phyloP scores from a whole-genome alignment of 2,329 filamentous ascomycete species.

The Arthroderma sp. region DNA sequence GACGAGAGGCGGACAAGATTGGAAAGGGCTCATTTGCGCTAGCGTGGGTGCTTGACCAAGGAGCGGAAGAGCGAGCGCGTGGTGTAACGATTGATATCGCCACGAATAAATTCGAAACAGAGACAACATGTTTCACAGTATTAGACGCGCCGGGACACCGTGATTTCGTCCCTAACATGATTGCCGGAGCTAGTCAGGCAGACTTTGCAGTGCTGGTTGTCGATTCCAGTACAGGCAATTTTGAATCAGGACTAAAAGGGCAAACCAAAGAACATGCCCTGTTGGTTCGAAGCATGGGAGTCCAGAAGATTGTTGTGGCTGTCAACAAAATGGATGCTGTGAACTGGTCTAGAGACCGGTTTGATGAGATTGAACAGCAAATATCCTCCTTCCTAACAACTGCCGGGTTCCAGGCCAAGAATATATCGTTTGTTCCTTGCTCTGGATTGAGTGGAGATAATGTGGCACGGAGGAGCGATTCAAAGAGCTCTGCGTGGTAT shows the following conservation, averaged over 20 bases:
- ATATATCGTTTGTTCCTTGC: conserved; percentile 76
- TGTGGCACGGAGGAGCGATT: conserved; percentile 42
- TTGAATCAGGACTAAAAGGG: conserved; percentile 83
- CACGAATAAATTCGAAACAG: conserved; percentile 85
- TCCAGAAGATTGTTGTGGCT: conserved; percentile 75
- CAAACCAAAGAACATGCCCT: conserved; percentile 92
- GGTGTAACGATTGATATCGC: conserved; percentile 97
- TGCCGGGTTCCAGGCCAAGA: conserved; percentile 68
- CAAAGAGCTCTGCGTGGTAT: conserved; percentile 59
- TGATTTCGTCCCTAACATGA: conserved; percentile 98
- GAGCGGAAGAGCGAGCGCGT: conserved; percentile 72
- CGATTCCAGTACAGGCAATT: conserved; percentile 78
- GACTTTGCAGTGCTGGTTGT: conserved; percentile 93
- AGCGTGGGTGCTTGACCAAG: conserved; percentile 92
- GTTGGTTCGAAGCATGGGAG: conserved; percentile 77
- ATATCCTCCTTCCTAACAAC: conserved; percentile 68
- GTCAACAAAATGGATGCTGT: conserved; percentile 92
- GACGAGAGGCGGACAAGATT: conserved; percentile 75
- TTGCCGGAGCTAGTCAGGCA: conserved; percentile 87
- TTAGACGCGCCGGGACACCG: conserved; percentile 87
- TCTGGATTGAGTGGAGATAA: conserved; percentile 85
- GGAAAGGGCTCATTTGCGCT: conserved; percentile 93
- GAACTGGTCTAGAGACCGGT: conserved; percentile 68
- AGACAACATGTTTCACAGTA: conserved; percentile 77
- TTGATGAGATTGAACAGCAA: conserved; percentile 72